Evolutionary conservation across 2,329 filamentous ascomycete species (phyloP).

Genomic region (Anisogramma anomala): DNA sequence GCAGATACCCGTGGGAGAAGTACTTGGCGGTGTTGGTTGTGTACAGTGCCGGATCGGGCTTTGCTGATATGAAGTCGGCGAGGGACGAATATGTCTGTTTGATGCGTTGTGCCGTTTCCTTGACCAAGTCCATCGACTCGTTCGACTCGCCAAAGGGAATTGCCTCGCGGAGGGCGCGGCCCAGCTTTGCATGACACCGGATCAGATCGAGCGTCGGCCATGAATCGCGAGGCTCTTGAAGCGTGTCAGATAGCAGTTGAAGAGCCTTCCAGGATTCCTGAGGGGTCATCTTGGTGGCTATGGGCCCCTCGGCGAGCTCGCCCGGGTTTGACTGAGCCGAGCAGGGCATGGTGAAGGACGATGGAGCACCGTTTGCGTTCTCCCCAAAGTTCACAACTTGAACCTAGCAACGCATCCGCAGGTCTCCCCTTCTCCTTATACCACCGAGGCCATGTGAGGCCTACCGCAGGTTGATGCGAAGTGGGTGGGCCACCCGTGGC

Average conservation of each 20-base stretch:
- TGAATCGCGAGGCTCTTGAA: conserved; percentile 1
- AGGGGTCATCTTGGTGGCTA: not conserved
- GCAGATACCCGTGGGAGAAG: conserved; percentile 8
- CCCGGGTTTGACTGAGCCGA: not conserved
- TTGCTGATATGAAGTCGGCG: conserved; percentile 9
- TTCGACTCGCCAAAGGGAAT: not conserved
- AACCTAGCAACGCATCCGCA: not conserved
- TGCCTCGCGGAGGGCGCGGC: conserved; percentile 1
- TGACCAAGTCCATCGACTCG: not conserved
- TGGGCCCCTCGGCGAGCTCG: not conserved
- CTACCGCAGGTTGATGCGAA: too few relatives aligned
- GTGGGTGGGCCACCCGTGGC: too few relatives aligned
- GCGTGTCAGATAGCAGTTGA: not conserved
- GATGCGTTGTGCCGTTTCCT: conserved; percentile 7
- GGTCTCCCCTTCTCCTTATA: not conserved
- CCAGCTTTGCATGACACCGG: conserved; percentile 6
- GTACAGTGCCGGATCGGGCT: conserved; percentile 3
- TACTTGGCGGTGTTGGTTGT: conserved; percentile 1
- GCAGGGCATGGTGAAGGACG: conserved; percentile 1
- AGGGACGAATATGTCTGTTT: conserved; percentile 10
- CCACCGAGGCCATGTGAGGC: too few relatives aligned
- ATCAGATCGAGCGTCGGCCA: conserved; percentile 9
- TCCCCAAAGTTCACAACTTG: not conserved
- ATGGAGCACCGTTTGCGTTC: too few relatives aligned
- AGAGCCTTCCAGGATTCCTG: conserved; percentile 7